phyloP scores from a whole-genome alignment of 2,329 filamentous ascomycete species.

The Monosporascus cannonballus region DNA sequence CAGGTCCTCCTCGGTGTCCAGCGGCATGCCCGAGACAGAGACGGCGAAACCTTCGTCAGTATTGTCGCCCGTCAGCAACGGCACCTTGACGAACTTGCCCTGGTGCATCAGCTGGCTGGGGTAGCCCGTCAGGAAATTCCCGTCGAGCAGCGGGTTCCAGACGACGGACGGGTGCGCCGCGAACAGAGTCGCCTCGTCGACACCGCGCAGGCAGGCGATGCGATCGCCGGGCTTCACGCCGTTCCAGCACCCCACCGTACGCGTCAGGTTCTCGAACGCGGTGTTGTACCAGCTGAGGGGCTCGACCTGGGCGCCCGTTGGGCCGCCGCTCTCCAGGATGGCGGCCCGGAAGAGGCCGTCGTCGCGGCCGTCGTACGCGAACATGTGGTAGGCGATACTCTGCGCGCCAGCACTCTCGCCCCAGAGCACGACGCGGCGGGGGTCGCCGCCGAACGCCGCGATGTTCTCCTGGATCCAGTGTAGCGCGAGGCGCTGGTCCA shows the following conservation, averaged over 20 bases:
- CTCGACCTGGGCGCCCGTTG: constrained; percentile 25
- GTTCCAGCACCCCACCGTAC: constrained; percentile 28
- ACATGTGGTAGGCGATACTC: constrained; percentile 40
- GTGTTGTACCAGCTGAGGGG: constrained; percentile 28
- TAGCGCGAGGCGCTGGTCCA: constrained; percentile 43
- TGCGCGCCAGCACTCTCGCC: constrained; percentile 39
- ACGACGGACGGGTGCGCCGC: constrained; percentile 29
- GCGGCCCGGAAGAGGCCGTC: constrained; percentile 48
- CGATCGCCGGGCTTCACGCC: constrained; percentile 19
- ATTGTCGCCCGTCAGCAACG: constrained; percentile 42
- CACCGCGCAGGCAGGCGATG: constrained; percentile 30
- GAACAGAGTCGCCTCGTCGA: constrained; percentile 27
- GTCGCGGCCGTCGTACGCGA: constrained; percentile 49
- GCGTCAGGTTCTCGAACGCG: constrained; percentile 29
- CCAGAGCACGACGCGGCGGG: constrained; percentile 40
- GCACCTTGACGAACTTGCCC: constrained; percentile 37
- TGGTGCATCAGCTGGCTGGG: constrained; percentile 37
- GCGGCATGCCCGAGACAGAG: constrained; percentile 16
- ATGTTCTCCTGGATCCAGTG: constrained; percentile 50
- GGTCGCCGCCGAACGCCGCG: constrained; percentile 42
- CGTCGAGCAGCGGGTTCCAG: constrained; percentile 40
- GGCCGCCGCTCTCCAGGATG: constrained; percentile 46
- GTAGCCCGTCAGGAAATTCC: constrained; percentile 40
- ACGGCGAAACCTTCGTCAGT: constrained; percentile 41
- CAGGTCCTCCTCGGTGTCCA: constrained; percentile 36